Evolutionary conservation across 345 rosid species (phyloP).

Genomic region (Syzygium aqueum): DNA sequence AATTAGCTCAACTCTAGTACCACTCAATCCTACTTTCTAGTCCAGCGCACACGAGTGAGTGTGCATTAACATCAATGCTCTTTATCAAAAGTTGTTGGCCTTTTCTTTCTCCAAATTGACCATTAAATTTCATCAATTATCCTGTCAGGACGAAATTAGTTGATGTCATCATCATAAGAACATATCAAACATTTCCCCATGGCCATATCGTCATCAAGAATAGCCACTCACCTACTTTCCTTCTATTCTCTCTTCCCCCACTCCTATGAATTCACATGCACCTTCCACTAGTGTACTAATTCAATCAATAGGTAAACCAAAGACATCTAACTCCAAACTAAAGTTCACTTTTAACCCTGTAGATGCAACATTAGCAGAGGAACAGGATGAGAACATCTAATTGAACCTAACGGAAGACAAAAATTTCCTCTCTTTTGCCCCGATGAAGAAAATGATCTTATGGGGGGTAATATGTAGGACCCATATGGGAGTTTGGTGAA

Average conservation of each 20-base stretch:
- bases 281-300: not conserved
- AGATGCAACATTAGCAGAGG: not conserved
- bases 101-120: not conserved
- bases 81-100: not conserved
- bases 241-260: not conserved
- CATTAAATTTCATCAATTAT: not conserved
- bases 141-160: not conserved
- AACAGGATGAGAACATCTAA: not conserved
- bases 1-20: not conserved
- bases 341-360: not conserved
- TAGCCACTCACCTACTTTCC: not conserved
- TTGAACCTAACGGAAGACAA: not conserved
- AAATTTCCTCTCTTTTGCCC: not conserved
- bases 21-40: not conserved
- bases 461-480: not conserved
- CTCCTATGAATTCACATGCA: not conserved
- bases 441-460: not conserved
- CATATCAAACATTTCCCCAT: not conserved
- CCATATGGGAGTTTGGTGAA: not conserved
- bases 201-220: not conserved
- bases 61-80: not conserved
- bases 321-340: not conserved
- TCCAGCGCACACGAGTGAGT: not conserved
- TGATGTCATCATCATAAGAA: not conserved
- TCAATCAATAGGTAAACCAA: not conserved